These are phyloP conservation scores for Mycena vitilis DNA, from an alignment of 768 basidiomycete genomes.

Conservation along the genomic window DNA sequence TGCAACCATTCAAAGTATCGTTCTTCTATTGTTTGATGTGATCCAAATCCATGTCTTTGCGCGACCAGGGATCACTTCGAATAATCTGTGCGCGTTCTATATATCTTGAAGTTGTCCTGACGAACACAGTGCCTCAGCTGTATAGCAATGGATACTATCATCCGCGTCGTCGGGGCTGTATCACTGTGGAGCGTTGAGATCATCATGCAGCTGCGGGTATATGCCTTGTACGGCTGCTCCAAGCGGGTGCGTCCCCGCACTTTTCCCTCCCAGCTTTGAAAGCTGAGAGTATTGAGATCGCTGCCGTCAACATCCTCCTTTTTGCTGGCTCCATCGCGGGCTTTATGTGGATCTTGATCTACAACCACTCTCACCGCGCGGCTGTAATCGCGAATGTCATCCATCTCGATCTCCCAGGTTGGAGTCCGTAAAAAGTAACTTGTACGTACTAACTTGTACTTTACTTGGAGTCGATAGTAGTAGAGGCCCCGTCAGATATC, in stretches of 20 bases:
- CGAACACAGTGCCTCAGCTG: conserved; percentile 46
- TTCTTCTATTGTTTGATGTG: conserved; percentile 56
- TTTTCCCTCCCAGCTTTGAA: not conserved
- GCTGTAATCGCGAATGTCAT: conserved; percentile 50
- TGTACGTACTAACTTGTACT: too few relatives aligned
- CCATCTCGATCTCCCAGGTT: conserved; percentile 37
- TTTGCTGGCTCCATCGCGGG: conserved; percentile 55
- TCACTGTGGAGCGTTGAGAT: conserved; percentile 62
- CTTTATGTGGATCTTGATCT: conserved; percentile 55
- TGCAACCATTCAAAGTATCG: conserved; percentile 42
- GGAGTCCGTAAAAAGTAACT: too few relatives aligned
- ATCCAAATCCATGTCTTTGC: conserved; percentile 58
- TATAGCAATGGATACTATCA: conserved; percentile 56
- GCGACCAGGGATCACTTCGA: conserved; percentile 49
- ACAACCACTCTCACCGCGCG: conserved; percentile 50
- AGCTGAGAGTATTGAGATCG: conserved; percentile 43
- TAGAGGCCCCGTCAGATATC: too few relatives aligned
- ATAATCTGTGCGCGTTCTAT: conserved; percentile 47
- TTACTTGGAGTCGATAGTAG: too few relatives aligned
- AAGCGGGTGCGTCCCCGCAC: conserved; percentile 44
- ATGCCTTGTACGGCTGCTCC: conserved; percentile 55
- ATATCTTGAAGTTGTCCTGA: not conserved
- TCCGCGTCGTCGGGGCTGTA: conserved; percentile 55
- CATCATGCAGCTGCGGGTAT: conserved; percentile 60
- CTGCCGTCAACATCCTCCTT: conserved; percentile 51